Evolutionary conservation across 2,329 filamentous ascomycete species (phyloP).

Genomic region (Pyrenochaeta sp.): DNA sequence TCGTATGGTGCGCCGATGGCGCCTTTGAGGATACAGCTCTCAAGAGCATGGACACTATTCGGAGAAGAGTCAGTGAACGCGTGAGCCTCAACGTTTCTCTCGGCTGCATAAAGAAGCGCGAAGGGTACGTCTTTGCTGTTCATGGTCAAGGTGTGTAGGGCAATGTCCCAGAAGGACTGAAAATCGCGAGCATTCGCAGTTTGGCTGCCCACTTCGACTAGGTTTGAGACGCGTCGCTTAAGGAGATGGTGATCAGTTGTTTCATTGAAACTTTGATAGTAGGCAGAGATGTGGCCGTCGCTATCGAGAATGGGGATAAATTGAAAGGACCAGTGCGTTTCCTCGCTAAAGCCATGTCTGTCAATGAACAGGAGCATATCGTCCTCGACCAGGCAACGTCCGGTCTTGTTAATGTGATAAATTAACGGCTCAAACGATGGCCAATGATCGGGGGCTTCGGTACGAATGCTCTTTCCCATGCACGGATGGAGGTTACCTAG

Average conservation of each 20-base stretch:
- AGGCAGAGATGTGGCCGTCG: conserved; percentile 72
- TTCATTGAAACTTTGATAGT: conserved; percentile 81
- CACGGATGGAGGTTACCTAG: conserved; percentile 58
- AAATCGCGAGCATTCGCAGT: conserved; percentile 74
- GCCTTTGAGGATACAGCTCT: conserved; percentile 34
- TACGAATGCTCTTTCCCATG: conserved; percentile 66
- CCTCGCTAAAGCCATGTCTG: conserved; percentile 73
- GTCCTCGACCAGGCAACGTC: conserved; percentile 53
- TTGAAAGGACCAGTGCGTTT: conserved; percentile 81
- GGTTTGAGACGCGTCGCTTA: conserved; percentile 49
- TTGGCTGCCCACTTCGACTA: conserved; percentile 74
- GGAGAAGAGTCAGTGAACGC: conserved; percentile 26
- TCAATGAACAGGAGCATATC: conserved; percentile 77
- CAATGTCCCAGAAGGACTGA: conserved; percentile 73
- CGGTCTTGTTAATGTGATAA: conserved; percentile 30
- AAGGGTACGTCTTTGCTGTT: conserved; percentile 64
- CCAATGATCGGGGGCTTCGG: conserved; percentile 76
- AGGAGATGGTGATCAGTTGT: conserved; percentile 65
- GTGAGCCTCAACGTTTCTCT: conserved; percentile 18
- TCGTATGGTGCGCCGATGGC: conserved; percentile 31
- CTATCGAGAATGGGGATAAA: conserved; percentile 76
- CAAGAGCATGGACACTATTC: conserved; percentile 11
- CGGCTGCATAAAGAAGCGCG: conserved; percentile 35
- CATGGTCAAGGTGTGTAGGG: conserved; percentile 71
- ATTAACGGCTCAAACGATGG: conserved; percentile 30